Conservation (phyloP, 139 green algal genomes). For the Penium margaritaceum region DNA sequence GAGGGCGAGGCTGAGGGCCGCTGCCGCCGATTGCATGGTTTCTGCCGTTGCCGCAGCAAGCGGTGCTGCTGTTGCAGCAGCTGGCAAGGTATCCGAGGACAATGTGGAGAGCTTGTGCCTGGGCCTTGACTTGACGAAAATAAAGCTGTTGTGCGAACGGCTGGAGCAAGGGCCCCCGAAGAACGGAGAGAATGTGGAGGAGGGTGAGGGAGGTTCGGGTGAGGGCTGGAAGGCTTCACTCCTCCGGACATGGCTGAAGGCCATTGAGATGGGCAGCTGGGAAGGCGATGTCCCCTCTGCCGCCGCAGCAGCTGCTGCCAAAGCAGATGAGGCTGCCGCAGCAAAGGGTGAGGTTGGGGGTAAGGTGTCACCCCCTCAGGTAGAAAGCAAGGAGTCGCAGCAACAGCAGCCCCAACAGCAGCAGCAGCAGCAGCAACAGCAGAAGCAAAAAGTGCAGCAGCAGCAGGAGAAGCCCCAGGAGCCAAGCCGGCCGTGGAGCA, state of each 20-base stretch:
- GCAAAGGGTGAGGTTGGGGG: too few relatives aligned
- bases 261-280: not conserved
- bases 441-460: too few relatives aligned
- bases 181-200: too few relatives aligned
- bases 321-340: too few relatives aligned
- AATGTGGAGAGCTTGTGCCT: not conserved
- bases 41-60: not conserved
- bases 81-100: constrained; percentile 17
- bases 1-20: constrained; percentile 59
- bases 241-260: not conserved
- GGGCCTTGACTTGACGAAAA: not conserved
- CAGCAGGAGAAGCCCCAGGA: constrained; percentile 8
- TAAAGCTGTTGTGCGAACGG: not conserved
- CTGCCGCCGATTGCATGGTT: not conserved
- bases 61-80: too few relatives aligned
- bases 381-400: not conserved
- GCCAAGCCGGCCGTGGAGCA: constrained; percentile 58
- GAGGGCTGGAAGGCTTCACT: too few relatives aligned
- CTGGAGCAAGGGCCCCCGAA: too few relatives aligned
- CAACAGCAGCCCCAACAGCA: too few relatives aligned
- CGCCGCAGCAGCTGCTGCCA: too few relatives aligned
- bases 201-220: too few relatives aligned
- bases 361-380: too few relatives aligned
- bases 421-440: too few relatives aligned
- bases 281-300: not conserved